These are phyloP conservation scores for Amanita phalloides DNA, from an alignment of 768 basidiomycete species.

Conservation along the genomic window DNA sequence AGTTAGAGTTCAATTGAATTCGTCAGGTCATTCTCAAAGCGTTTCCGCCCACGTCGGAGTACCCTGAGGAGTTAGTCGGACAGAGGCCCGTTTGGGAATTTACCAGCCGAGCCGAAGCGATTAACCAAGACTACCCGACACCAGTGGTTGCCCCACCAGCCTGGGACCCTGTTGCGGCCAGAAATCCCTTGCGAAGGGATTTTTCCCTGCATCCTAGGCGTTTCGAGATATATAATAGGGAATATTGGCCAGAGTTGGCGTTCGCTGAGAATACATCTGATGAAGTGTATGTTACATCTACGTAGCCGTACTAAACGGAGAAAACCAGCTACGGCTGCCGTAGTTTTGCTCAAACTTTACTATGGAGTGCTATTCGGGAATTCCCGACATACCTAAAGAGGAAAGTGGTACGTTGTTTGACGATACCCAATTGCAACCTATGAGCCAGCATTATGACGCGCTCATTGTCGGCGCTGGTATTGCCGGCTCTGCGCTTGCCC, in stretches of 20 bases:
- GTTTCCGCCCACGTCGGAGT: neutral
- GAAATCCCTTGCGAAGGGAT: neutral
- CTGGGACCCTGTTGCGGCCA: neutral
- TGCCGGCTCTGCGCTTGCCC: slow-evolving; percentile 80
- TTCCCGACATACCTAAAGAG: neutral
- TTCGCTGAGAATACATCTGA: neutral
- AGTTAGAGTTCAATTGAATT: neutral
- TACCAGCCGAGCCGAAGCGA: slow-evolving; percentile 1
- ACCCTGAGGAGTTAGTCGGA: neutral
- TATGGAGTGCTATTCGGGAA: neutral
- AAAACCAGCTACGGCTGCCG: too few species aligned
- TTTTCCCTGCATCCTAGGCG: neutral
- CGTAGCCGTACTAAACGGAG: neutral
- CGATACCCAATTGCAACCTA: too few species aligned
- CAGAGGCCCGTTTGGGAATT: slow-evolving; percentile 4
- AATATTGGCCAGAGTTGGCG: neutral
- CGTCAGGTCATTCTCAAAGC: slow-evolving; percentile 1
- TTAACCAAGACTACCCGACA: neutral
- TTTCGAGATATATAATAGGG: neutral
- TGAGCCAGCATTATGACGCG: slow-evolving; percentile 45
- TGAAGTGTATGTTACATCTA: neutral
- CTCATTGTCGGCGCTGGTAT: slow-evolving; percentile 90
- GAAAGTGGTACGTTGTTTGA: neutral
- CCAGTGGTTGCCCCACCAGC: neutral
- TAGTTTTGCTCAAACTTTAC: too few species aligned